Conservation (phyloP, 805 yeast species). For the Ogataea sp. region DNA sequence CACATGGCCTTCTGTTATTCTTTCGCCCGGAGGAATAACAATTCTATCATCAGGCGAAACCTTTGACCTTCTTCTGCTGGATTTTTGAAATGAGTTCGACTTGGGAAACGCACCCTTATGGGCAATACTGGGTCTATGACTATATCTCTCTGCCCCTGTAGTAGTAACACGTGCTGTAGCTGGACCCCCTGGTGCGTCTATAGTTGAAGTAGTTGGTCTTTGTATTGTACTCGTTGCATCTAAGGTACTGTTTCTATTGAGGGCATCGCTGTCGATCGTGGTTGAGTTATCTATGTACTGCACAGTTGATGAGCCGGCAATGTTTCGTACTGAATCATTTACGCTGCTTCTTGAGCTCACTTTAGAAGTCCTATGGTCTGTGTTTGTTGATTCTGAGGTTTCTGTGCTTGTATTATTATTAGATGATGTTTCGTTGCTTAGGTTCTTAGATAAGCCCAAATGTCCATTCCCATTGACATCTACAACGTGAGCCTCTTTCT, state of each 20-base stretch:
- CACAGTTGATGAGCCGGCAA: background rate
- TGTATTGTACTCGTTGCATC: background rate
- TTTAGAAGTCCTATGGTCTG: background rate
- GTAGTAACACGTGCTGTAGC: background rate
- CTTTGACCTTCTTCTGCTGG: conserved; percentile 13
- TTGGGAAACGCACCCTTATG: conserved; percentile 13
- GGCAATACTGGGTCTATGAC: conserved; percentile 4
- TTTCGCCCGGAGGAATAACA: conserved; percentile 21
- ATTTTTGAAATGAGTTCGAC: conserved; percentile 14
- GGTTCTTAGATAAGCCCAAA: too few relatives aligned
- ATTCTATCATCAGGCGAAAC: conserved; percentile 20
- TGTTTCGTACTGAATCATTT: background rate
- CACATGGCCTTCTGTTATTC: conserved; percentile 70
- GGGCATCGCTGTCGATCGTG: background rate
- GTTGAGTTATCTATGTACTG: background rate
- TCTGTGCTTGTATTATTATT: background rate
- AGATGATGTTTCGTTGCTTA: background rate
- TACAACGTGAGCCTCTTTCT: too few relatives aligned
- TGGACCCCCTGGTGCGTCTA: background rate
- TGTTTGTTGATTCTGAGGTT: background rate
- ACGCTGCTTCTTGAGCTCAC: background rate
- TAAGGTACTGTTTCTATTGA: background rate
- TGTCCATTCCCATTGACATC: too few relatives aligned
- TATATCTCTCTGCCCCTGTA: conserved; percentile 14
- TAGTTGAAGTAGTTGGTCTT: background rate